A percentile compares a stretch with the other conserved stretches of the same genome.
Evolutionary conservation across 1,284 basidiomycete species (phyloP).

Genomic region (Cerioporus squamosus): DNA sequence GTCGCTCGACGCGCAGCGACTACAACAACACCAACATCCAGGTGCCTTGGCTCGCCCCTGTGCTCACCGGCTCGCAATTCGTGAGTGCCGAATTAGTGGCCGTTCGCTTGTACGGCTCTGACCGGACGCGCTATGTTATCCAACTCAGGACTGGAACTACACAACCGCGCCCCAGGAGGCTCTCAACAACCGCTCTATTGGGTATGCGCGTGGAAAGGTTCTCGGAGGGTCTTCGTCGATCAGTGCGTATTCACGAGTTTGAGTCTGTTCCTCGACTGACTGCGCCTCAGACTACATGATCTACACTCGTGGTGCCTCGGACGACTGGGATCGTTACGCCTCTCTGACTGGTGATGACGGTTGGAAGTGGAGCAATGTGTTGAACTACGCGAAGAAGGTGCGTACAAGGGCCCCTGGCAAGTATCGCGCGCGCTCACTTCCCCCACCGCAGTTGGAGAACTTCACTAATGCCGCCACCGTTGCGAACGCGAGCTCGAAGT

Average conservation of each 20-base stretch:
- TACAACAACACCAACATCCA: slow-evolving; percentile 8
- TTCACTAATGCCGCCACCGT: slow-evolving; percentile 11
- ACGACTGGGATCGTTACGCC: not conserved
- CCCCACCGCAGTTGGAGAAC: slow-evolving; percentile 5
- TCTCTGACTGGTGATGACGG: slow-evolving; percentile 25
- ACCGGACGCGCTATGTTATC: not conserved
- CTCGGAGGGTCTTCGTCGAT: slow-evolving; percentile 31
- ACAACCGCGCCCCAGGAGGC: slow-evolving; percentile 27
- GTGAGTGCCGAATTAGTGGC: not conserved
- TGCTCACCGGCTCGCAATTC: slow-evolving; percentile 1
- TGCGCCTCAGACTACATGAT: not conserved
- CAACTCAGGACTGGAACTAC: slow-evolving; percentile 27
- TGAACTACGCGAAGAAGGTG: slow-evolving; percentile 15
- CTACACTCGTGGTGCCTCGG: not conserved
- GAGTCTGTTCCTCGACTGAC: no score
- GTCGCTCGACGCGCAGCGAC: not conserved
- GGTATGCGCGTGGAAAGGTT: slow-evolving; percentile 29
- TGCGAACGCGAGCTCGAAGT: slow-evolving; percentile 11
- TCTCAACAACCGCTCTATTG: slow-evolving; percentile 30
- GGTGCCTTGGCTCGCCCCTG: slow-evolving; percentile 5
- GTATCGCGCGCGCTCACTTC: not conserved
- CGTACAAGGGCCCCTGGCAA: not conserved
- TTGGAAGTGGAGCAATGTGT: slow-evolving; percentile 27
- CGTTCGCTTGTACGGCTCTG: no score
- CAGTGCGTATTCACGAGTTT: slow-evolving; percentile 18